A percentile compares a stretch with the other conserved stretches of the same genome.
phyloP scores from a whole-genome alignment of 495 filamentous ascomycete genomes.

The Hypoxylon perforatum region DNA sequence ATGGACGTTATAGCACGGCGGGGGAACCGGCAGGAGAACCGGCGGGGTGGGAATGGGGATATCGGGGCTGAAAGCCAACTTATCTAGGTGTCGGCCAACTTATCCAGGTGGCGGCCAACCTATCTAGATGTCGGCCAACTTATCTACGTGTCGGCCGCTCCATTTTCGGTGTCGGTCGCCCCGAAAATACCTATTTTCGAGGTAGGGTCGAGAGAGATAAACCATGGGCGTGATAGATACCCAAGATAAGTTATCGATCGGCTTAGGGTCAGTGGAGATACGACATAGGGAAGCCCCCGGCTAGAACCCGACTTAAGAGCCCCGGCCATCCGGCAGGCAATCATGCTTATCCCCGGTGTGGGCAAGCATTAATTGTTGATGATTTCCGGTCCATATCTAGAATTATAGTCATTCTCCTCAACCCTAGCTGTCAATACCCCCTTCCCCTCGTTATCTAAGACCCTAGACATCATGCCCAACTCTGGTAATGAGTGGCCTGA shows the following conservation, averaged over 20 bases:
- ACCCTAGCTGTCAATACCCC: conserved; percentile 3
- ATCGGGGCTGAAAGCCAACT: not conserved
- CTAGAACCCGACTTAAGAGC: conserved; percentile 2
- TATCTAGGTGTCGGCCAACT: not conserved
- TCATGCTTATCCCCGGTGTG: not conserved
- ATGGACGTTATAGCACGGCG: conserved; percentile 2
- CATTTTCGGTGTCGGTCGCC: not conserved
- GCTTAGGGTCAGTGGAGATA: not conserved
- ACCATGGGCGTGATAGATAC: not conserved
- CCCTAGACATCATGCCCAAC: conserved; percentile 1
- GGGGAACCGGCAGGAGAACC: conserved; percentile 6
- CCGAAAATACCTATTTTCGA: too few relatives aligned
- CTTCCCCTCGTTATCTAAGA: conserved; percentile 6
- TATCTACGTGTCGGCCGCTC: not conserved
- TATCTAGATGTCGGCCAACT: not conserved
- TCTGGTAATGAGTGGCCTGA: conserved; percentile 3
- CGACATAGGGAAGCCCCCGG: not conserved
- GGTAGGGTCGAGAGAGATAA: not conserved
- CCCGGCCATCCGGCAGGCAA: not conserved
- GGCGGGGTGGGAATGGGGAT: not conserved
- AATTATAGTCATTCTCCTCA: conserved; percentile 1
- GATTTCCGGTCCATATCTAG: conserved; percentile 1
- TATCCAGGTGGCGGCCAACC: not conserved
- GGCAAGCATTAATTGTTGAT: not conserved
- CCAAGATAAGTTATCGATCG: not conserved